phyloP scores from a whole-genome alignment of 2,329 filamentous ascomycete species.

The Verticillium zaregamsianum region DNA sequence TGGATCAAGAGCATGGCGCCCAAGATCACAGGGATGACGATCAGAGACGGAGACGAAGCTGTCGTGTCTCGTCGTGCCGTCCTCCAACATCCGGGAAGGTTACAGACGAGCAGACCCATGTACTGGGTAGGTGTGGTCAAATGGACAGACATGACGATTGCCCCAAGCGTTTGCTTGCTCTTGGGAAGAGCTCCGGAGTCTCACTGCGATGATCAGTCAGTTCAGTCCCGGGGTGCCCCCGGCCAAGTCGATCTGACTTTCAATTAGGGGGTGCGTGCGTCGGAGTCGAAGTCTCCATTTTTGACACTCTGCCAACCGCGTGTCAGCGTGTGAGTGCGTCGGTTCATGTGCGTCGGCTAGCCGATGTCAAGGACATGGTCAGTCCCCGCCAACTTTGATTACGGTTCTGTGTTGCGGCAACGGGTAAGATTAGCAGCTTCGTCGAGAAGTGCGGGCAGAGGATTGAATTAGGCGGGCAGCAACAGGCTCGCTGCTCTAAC shows the following conservation, averaged over 20 bases:
- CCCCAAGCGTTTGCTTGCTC: not conserved
- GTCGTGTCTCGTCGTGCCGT: not conserved
- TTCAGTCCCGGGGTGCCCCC: not conserved
- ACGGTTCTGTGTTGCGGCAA: not conserved
- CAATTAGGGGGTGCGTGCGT: not conserved
- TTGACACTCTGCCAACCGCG: not conserved
- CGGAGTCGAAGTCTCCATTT: not conserved
- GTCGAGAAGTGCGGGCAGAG: not conserved
- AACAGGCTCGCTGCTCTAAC: not conserved
- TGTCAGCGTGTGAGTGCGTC: not conserved
- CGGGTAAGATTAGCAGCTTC: not conserved
- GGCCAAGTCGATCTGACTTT: not conserved
- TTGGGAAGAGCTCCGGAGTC: not conserved
- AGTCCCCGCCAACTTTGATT: not conserved
- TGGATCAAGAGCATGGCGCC: not conserved
- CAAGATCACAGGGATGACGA: conserved; percentile 3
- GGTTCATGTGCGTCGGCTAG: not conserved
- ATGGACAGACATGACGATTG: not conserved
- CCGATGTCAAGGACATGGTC: not conserved
- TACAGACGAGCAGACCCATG: not conserved
- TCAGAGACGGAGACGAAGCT: not conserved
- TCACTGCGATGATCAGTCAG: not conserved
- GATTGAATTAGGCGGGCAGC: not conserved
- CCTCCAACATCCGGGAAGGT: not conserved
- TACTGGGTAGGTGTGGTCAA: not conserved